Base-by-base conservation (phyloP, 768 basidiomycete genomes). In the Calocybe gangraenosa region DNA sequence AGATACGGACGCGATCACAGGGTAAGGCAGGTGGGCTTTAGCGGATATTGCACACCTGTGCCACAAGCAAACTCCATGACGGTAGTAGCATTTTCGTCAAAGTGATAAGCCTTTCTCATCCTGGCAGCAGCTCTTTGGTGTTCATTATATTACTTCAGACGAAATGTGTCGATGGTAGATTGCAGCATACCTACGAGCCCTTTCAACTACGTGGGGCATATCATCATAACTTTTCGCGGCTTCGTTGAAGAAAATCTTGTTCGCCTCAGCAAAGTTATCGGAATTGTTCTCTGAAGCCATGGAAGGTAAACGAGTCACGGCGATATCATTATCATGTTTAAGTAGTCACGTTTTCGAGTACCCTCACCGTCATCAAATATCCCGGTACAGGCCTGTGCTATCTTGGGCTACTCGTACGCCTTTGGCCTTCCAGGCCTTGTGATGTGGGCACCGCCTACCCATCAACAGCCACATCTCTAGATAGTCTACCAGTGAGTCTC, bases 51-150 rank as follows among this genome's bases (percentile, higher is more conserved):
- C 65, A 30, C 46, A 82, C 84, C 87, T 49, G 76, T 76, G 10
- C 86, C 85, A 58, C 87, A 89, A 3, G 87, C 87, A 55, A 76
- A 89, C 53, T 89, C 87, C 73, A 90, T 68, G 14, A 83, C 68
- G 5, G 62, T 67, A 4, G 86, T 87, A 5, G 53, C 55, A 21
- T 78, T 70, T 35, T 76, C 74, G 42, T 80, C 67, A 53, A 89
- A 82, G 0, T 65, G 50, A 49, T 75, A 77, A 8, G 58, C 59
- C 19, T 65, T 51, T 19, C 63, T 65, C 36, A 75, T 65, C 6
- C 62, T 69, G n/a, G 41, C 47, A 7, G 68, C 70, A 10, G 67
- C 56, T 41, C 68, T 71, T 46, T 38, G n/a, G n/a, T n/a, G n/a
- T n/a, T n/a, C n/a, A n/a, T n/a, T n/a, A n/a, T n/a, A n/a, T n/a